Conservation (phyloP, 1,284 basidiomycete species). For the Trichosporon sp. region DNA sequence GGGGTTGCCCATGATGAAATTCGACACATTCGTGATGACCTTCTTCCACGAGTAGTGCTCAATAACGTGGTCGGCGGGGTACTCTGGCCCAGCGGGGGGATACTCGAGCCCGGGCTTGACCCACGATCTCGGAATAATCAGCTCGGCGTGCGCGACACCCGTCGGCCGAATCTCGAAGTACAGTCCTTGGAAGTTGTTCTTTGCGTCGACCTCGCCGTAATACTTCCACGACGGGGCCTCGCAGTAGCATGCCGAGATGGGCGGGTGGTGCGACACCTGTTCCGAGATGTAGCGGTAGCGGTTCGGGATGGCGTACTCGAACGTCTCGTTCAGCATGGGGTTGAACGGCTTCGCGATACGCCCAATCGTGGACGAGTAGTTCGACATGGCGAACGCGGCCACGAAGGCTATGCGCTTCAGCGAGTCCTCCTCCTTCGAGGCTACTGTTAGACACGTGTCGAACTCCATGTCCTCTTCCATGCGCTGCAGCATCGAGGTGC, state of each 20-base stretch:
- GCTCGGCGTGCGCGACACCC: conserved; percentile 82
- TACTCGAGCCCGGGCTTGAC: conserved; percentile 38
- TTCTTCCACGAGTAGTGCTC: conserved; percentile 56
- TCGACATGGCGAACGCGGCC: conserved; percentile 92
- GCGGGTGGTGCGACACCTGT: conserved; percentile 94
- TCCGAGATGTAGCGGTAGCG: conserved; percentile 90
- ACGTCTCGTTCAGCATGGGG: conserved; percentile 68
- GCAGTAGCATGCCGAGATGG: conserved; percentile 94
- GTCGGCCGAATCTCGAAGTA: conserved; percentile 95
- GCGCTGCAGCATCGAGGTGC: conserved; percentile 84
- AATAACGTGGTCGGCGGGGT: conserved; percentile 34
- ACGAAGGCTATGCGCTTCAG: conserved; percentile 84
- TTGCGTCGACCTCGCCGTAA: conserved; percentile 71
- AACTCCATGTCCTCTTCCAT: conserved; percentile 93
- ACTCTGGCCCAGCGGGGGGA: conserved; percentile 40
- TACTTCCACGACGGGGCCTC: conserved; percentile 87
- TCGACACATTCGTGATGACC: conserved; percentile 86
- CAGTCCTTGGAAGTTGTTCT: conserved; percentile 93
- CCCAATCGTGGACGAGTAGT: conserved; percentile 93
- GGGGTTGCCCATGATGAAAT: conserved; percentile 87
- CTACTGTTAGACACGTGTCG: conserved; percentile 74
- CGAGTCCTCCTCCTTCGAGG: conserved; percentile 69
- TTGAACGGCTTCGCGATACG: conserved; percentile 95
- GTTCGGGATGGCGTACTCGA: conserved; percentile 87
- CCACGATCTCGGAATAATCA: conserved; percentile 68